These are phyloP conservation scores for Vaccinium darrowii DNA, from an alignment of 148 eudicot genomes.

Conservation along the genomic window DNA sequence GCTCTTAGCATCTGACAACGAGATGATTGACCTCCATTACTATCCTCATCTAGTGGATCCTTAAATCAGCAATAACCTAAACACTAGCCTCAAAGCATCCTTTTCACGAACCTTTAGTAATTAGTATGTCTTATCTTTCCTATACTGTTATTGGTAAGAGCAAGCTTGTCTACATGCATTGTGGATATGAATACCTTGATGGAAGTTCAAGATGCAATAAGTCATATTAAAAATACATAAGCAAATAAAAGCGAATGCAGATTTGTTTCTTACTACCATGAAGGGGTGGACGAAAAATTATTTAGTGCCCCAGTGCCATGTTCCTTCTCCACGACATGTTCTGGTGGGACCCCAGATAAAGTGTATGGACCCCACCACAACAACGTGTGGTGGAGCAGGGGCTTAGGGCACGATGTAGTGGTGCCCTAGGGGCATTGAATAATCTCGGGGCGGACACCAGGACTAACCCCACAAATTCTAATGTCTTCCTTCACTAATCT, in stretches of 20 bases:
- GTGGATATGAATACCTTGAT: background rate
- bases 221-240: background rate
- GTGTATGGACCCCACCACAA: too few relatives aligned
- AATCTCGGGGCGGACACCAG: background rate
- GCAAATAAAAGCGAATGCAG: background rate
- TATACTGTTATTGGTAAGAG: background rate
- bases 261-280: background rate
- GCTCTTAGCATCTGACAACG: background rate
- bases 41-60: background rate
- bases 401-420: too few relatives aligned
- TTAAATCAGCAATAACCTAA: background rate
- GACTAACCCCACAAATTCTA: background rate
- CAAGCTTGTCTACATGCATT: background rate
- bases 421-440: too few relatives aligned
- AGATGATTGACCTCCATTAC: background rate
- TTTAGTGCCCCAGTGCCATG: too few relatives aligned
- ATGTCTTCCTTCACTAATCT: background rate
- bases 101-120: background rate
- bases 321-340: too few relatives aligned
- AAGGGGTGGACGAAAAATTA: background rate
- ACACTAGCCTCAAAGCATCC: background rate
- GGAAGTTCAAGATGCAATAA: background rate
- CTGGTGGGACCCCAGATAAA: too few relatives aligned
- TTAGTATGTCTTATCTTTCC: background rate
- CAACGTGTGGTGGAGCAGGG: too few relatives aligned